Evolutionary conservation across 1,284 basidiomycete species (phyloP), one percentile per base, ranked within the genome.

Genomic region (Mycosarcoma mackinlayi): DNA sequence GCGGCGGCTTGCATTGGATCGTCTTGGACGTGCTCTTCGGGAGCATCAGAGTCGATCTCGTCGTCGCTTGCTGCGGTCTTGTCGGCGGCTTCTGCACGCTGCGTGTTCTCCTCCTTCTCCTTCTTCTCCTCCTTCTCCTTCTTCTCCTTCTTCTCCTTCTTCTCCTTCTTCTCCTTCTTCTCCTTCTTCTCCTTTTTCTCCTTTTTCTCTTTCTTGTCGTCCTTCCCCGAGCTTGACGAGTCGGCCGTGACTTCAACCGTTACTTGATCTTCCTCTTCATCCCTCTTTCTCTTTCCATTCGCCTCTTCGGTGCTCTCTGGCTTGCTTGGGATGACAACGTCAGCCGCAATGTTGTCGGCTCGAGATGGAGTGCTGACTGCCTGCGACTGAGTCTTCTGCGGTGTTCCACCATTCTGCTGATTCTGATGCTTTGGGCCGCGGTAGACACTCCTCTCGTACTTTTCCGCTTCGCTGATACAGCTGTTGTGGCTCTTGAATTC

Each of bases 381-480:
- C 51, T 59, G 39, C 25, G 45, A 37, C 33, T 61, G 49, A 7
- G 6, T 16, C 35, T 61, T 65, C 21, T 44, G 30, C 0, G 62
- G 55, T n/a, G 58, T 62, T 5, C 21, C 33, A 6, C 47, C 48
- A 18, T 56, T 49, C 18, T 44, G 38, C 27, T 50, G 47, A 16
- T 42, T 44, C 16, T 57, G 48, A 37, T 60, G 59, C 50, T 73
- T 73, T 0, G 70, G 70, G 0, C 65, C 70, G 19, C 61, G 55
- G 27, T 73, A 73, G 0, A 73, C 65, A 44, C 47, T 69, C 52
- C 78, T 76, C 51, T 82, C 76, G 60, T 83, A 83, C 50, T 82
- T 81, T 44, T 83, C 73, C 9, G 77, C 80, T 38, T 83, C 81
- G 38, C 74, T 78, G 50, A 83, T 70, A 46, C 81, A 83, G n/a